Percentiles rank a stretch among this genome's conserved stretches.
Evolutionary conservation across 202 grass and related monocot genomes (phyloP).

Genomic region (Elaeis oleifera): DNA sequence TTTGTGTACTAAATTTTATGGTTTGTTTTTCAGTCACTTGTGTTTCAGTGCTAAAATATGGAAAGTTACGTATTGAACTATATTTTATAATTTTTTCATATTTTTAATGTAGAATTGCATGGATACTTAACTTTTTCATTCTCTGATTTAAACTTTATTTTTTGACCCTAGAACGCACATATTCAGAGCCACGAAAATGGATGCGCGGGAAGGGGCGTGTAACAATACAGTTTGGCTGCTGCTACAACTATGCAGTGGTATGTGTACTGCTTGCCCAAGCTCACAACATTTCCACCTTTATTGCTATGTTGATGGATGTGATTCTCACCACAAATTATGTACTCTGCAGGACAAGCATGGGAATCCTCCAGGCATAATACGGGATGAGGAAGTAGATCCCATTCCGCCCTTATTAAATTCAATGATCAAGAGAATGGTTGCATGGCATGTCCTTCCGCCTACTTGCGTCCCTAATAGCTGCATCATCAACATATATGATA

Average conservation of each 20-base stretch:
- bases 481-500: slow-evolving; percentile 21
- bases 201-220: slow-evolving; percentile 62
- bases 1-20: too few relatives aligned
- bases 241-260: slow-evolving; percentile 62
- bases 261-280: too few relatives aligned
- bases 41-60: too few relatives aligned
- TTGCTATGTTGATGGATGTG: not conserved
- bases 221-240: slow-evolving; percentile 65
- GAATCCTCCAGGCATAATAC: not conserved
- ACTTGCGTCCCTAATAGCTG: slow-evolving; percentile 12
- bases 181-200: slow-evolving; percentile 49
- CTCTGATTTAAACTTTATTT: too few relatives aligned
- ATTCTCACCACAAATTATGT: slow-evolving; percentile 1
- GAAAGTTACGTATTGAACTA: too few relatives aligned
- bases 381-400: not conserved
- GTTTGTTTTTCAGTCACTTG: too few relatives aligned
- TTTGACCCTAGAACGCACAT: too few relatives aligned
- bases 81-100: too few relatives aligned
- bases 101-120: too few relatives aligned
- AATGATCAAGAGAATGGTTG: slow-evolving; percentile 9
- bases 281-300: not conserved
- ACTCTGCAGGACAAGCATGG: not conserved
- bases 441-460: slow-evolving; percentile 12
- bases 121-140: too few relatives aligned
- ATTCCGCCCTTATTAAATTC: slow-evolving; percentile 8